Evolutionary conservation across 495 filamentous ascomycete genomes (phyloP).

Genomic region (Coniosporium apollinis): DNA sequence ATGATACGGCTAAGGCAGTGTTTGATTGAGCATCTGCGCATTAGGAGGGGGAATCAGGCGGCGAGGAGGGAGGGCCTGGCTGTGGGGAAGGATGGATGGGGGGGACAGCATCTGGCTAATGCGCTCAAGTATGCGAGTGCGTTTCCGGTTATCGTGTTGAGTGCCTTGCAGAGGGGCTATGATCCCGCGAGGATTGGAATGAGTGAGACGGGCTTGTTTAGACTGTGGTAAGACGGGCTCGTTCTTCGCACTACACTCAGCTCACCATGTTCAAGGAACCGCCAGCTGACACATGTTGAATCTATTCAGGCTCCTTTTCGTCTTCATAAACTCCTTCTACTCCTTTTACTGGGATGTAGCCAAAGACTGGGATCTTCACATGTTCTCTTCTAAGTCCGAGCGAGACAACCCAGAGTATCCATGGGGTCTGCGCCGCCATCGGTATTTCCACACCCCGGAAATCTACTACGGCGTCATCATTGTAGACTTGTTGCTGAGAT

Average conservation of each 20-base stretch:
- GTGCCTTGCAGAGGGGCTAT: constrained; percentile 54
- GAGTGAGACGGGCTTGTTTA: constrained; percentile 38
- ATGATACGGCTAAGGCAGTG: constrained; percentile 83
- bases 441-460: constrained; percentile 48
- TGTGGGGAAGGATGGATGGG: constrained; percentile 39
- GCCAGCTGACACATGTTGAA: too few species aligned
- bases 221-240: constrained; percentile 32
- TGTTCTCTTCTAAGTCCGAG: constrained; percentile 40
- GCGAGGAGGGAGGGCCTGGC: constrained; percentile 12
- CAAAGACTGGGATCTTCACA: constrained; percentile 87
- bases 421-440: constrained; percentile 57
- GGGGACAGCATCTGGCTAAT: constrained; percentile 78
- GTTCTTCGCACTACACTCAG: too few species aligned
- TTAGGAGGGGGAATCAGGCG: constrained; percentile 31
- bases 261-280: too few species aligned
- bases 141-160: constrained; percentile 77
- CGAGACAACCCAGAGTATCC: constrained; percentile 44
- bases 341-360: constrained; percentile 97
- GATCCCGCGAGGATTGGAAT: constrained; percentile 35
- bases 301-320: constrained; percentile 39
- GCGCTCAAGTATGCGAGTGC: constrained; percentile 81
- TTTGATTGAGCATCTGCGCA: constrained; percentile 68
- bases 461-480: constrained; percentile 71
- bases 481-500: constrained; percentile 65
- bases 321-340: constrained; percentile 69